Conservation (phyloP, 2,329 filamentous ascomycete species). For the Calycina herbarum region DNA sequence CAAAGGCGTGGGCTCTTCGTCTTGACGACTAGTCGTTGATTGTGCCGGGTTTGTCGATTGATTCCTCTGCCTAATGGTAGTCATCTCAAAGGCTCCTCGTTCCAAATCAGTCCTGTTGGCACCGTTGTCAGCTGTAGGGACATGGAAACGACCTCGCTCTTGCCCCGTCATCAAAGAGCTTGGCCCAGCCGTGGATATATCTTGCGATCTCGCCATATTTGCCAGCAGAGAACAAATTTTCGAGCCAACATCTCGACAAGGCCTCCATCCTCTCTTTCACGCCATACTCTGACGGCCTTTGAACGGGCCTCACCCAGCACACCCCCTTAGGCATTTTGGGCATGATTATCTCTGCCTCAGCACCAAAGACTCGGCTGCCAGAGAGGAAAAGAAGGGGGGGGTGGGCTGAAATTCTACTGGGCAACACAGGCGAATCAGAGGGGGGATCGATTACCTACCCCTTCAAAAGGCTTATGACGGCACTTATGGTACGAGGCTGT, state of each 20-base stretch:
- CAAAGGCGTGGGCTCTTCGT: background rate
- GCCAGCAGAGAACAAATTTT: background rate
- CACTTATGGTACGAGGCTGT: background rate
- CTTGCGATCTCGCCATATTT: background rate
- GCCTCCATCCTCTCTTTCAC: background rate
- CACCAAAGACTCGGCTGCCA: background rate
- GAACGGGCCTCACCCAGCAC: background rate
- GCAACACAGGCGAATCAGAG: background rate
- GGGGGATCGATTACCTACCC: background rate
- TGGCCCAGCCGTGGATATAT: background rate
- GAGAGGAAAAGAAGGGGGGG: background rate
- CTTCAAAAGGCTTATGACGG: background rate
- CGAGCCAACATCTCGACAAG: background rate
- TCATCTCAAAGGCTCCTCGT: background rate
- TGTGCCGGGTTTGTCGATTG: background rate
- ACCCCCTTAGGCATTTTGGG: background rate
- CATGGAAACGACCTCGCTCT: background rate
- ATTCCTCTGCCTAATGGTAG: slow-evolving; percentile 2
- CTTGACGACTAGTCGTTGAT: background rate
- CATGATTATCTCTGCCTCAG: background rate
- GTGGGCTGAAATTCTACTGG: slow-evolving; percentile 1
- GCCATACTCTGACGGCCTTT: background rate
- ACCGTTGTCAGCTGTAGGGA: slow-evolving; percentile 1
- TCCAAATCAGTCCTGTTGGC: background rate
- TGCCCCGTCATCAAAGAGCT: background rate